Evolutionary conservation across 2,329 filamentous ascomycete genomes (phyloP), one percentile per base, ranked within the genome.

Genomic region (Paecilomyces fulvus): DNA sequence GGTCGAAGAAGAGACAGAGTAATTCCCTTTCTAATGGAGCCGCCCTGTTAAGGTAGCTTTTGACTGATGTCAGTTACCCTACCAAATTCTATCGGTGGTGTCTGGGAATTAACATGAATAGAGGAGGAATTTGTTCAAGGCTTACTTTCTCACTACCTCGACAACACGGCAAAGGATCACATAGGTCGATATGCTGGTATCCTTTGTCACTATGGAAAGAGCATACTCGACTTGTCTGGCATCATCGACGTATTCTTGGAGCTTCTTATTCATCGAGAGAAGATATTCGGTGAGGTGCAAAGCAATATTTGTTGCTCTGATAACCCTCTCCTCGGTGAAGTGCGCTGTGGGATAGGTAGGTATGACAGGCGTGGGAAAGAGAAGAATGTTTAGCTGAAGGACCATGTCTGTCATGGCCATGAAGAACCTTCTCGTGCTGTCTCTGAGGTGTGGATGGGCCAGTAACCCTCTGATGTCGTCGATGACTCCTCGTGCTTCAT

Each of bases 41-140:
- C 0, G 65, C 60, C 28, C 62, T 64, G 12, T 58, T 58, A 30
- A 68, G 56, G 30, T 60, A 56, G 6, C 64, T 69, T 7, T 20
- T n/a, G 4, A 30, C 7, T 25, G 48, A 50, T 11, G 14, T 52
- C 37, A 33, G 30, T 53, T 37, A 30, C 37, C 25, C 51, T 9
- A 20, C 10, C 9, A 12, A 50, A 17, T 5, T 8, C 5, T 51
- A n/a, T 25, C 20, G 52, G 43, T 5, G 7, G 3, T 25, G 48
- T 49, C 11, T 54, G 28, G 14, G 3, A 49, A 20, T 23, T 8
- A 21, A 46, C 7, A 12, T 25, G 49, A 3, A 11, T 8, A 54
- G 49, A 30, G 49, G 48, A 48, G 25, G 49, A n/a, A 3, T n/a
- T 12, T 2, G 28, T 9, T 31, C 17, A n/a, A 55, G 23, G 59